These are phyloP conservation scores for Suillus placidus DNA, from an alignment of 768 basidiomycete genomes.

Conservation along the genomic window DNA sequence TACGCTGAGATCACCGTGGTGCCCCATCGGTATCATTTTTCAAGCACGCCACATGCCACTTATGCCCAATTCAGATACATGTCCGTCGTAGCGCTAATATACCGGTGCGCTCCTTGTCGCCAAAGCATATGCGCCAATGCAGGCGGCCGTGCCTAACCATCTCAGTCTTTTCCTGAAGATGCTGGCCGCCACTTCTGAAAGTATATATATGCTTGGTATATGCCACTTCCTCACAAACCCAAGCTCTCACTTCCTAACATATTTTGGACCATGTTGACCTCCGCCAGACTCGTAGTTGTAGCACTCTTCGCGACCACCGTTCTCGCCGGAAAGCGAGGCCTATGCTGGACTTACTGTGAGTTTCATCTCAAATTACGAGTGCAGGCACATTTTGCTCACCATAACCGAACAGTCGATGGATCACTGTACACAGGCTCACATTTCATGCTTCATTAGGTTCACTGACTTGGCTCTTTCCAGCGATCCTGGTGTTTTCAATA, in stretches of 20 bases:
- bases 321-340: constrained; percentile 41
- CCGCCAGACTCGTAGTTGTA: constrained; percentile 20
- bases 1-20: background rate
- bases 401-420: constrained; percentile 25
- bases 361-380: constrained; percentile 9
- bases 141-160: background rate
- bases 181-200: background rate
- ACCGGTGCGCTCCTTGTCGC: too few relatives aligned
- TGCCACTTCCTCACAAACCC: background rate
- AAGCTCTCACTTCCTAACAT: background rate
- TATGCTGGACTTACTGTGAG: constrained; percentile 41
- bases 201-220: background rate
- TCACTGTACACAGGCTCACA: constrained; percentile 29
- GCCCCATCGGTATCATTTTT: background rate
- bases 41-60: background rate
- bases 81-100: background rate
- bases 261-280: constrained; percentile 21
- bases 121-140: background rate
- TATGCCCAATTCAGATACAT: constrained; percentile 1
- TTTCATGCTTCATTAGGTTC: background rate
- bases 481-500: constrained; percentile 34
- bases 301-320: constrained; percentile 20
- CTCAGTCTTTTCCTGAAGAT: background rate
- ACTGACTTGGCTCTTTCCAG: constrained; percentile 17
- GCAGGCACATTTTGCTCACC: background rate